A percentile compares a stretch with the other conserved stretches of the same genome.
Evolutionary conservation across 2,329 filamentous ascomycete genomes (phyloP).

Genomic region (Corinectria fuckeliana): DNA sequence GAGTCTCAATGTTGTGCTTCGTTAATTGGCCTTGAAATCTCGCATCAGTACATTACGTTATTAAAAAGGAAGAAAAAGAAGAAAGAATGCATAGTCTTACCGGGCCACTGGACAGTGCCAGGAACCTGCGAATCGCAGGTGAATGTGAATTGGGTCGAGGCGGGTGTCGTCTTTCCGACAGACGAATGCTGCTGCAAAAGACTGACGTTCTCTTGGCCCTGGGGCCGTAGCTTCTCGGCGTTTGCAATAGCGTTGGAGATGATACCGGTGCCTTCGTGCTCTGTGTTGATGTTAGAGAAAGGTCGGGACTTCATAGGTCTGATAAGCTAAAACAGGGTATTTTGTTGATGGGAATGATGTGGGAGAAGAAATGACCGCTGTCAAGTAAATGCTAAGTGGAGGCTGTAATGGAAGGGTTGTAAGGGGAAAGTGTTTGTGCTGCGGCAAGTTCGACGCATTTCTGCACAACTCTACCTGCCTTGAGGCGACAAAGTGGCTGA

Average conservation of each 20-base stretch:
- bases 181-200: conserved; percentile 73
- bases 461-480: conserved; percentile 7
- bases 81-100: conserved; percentile 41
- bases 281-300: conserved; percentile 28
- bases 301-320: background rate
- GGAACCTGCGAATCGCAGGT: conserved; percentile 91
- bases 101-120: conserved; percentile 78
- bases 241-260: conserved; percentile 93
- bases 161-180: conserved; percentile 65
- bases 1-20: conserved; percentile 31
- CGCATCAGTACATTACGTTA: conserved; percentile 6
- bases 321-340: background rate
- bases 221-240: conserved; percentile 72
- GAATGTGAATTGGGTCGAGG: conserved; percentile 93
- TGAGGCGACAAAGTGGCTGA: conserved; percentile 5
- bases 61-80: too few species aligned
- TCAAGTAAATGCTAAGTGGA: background rate
- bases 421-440: background rate
- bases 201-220: conserved; percentile 79
- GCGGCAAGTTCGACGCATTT: conserved; percentile 6
- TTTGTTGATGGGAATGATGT: background rate
- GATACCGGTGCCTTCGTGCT: conserved; percentile 70
- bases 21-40: conserved; percentile 33
- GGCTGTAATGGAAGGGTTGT: background rate
- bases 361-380: background rate